Base-by-base conservation (phyloP, 78 protist species). In the Salpingoeca rosetta region DNA sequence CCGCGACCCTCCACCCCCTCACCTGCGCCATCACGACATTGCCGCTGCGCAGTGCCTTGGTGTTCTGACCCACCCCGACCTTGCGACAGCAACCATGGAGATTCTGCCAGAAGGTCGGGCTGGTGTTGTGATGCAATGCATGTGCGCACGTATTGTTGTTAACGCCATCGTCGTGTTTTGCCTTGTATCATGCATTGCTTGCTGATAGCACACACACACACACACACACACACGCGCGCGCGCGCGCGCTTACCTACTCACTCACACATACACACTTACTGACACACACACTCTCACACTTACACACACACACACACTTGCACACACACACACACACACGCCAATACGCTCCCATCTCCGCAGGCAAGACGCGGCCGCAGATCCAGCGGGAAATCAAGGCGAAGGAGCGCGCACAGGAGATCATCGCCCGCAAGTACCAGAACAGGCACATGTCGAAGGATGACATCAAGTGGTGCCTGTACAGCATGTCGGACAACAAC, bases 401-500 rank as follows among this genome's bases (percentile, higher is more conserved):
- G 37, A 96, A 96, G 84, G 95, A 93, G 76, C 35, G 11, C 1
- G 95, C 97, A 31, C 10, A 22, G 26, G 41, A 77, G 44, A 2
- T 10, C 26, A 3, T 85, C 39, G 45, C 36, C 11, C 57, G 82
- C 38, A 77, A 75, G 87, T 85, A 84, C 44, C 31, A 38, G 11
- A 38, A n/a, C 12, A 2, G 27, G 24, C 0, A 10, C 82, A 3
- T 0, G 24, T 43, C 80, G 24, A 36, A 72, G 42, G 85, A 56
- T n/a, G 81, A 86, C 27, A 0, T 87, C 57, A 44, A 56, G 76
- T 44, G 78, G 26, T 84, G 90, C 45, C 56, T 94, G 42, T 89
- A 89, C 82, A 89, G 92, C 38, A 92, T 95, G 65, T 86, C 91
- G 74, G 96, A 93, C 87, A 92, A 86, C 93, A 75, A 43, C 88